Conservation (phyloP, 208 protist species). For the Zelonia costaricensis region DNA sequence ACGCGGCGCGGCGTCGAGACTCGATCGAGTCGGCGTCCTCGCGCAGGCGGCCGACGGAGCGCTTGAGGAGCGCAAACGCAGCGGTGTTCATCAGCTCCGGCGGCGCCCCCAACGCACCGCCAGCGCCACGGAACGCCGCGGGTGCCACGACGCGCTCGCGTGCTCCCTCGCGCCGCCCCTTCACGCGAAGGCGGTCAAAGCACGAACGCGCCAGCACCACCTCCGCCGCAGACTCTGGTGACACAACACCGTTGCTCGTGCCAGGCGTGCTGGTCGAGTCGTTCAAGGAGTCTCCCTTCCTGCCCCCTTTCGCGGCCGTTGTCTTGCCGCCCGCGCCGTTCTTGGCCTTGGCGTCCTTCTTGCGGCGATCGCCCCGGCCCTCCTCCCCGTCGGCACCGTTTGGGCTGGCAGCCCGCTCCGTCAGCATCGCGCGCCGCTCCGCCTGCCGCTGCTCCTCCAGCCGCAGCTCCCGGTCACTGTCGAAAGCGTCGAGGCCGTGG, state of each 20-base stretch:
- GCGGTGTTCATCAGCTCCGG: constrained; percentile 26
- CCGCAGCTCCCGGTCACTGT: constrained; percentile 21
- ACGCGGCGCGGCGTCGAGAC: constrained; percentile 36
- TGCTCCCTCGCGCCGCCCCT: constrained; percentile 44
- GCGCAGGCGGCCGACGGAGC: constrained; percentile 37
- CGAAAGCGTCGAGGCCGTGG: constrained; percentile 60
- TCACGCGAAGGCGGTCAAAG: constrained; percentile 51
- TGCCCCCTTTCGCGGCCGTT: neutral
- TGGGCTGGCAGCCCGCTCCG: no score
- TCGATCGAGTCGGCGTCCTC: constrained; percentile 28
- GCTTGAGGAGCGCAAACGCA: constrained; percentile 53
- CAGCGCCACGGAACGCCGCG: neutral
- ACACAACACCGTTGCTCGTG: neutral
- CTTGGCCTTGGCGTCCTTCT: neutral
- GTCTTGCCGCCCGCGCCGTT: neutral
- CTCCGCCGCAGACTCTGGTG: neutral
- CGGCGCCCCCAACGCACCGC: neutral
- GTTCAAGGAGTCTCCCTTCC: no score
- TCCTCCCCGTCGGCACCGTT: neutral
- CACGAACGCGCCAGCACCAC: constrained; percentile 4
- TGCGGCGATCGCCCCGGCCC: neutral
- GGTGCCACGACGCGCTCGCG: constrained; percentile 17
- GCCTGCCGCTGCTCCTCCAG: neutral
- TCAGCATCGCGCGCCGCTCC: neutral
- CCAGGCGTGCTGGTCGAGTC: neutral